Evolutionary conservation across 2,329 filamentous ascomycete genomes (phyloP).

Genomic region (Alternaria longipes): DNA sequence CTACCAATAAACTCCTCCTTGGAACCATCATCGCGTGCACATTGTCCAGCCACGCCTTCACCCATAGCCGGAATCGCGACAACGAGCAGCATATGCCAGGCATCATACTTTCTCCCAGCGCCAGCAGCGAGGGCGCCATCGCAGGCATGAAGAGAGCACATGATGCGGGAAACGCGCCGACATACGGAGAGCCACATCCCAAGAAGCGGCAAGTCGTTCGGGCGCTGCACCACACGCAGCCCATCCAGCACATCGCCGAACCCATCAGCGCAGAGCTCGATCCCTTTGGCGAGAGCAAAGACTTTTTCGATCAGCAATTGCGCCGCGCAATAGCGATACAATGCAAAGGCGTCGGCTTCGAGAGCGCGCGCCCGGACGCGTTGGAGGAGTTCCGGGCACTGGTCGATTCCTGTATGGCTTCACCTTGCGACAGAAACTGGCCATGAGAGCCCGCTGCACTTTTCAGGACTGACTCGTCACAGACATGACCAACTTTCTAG

Average conservation of each 20-base stretch:
- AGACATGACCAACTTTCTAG: slow-evolving; percentile 65
- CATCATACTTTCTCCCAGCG: slow-evolving; percentile 40
- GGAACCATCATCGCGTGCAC: slow-evolving; percentile 19
- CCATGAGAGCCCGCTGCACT: slow-evolving; percentile 6
- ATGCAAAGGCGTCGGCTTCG: slow-evolving; percentile 63
- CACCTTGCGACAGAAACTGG: slow-evolving; percentile 26
- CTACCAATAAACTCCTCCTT: slow-evolving; percentile 10
- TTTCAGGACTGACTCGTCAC: slow-evolving; percentile 29
- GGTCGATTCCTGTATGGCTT: slow-evolving; percentile 66
- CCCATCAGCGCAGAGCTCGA: slow-evolving; percentile 47
- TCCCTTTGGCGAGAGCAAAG: slow-evolving; percentile 55
- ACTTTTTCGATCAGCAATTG: slow-evolving; percentile 64
- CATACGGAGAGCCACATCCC: slow-evolving; percentile 34
- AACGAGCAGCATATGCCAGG: slow-evolving; percentile 45
- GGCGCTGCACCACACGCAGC: slow-evolving; percentile 48
- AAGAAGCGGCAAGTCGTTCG: slow-evolving; percentile 50
- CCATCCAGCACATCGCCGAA: slow-evolving; percentile 43
- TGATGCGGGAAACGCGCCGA: slow-evolving; percentile 29
- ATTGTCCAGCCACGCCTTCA: slow-evolving; percentile 3
- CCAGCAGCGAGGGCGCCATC: slow-evolving; percentile 41
- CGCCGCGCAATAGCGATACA: slow-evolving; percentile 63
- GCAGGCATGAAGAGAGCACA: slow-evolving; percentile 49
- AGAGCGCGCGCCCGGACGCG: slow-evolving; percentile 63
- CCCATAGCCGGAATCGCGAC: slow-evolving; percentile 15
- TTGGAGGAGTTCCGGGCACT: slow-evolving; percentile 65